Evolutionary conservation across 148 eudicot species (phyloP).

Genomic region (Polygonum maritimum): DNA sequence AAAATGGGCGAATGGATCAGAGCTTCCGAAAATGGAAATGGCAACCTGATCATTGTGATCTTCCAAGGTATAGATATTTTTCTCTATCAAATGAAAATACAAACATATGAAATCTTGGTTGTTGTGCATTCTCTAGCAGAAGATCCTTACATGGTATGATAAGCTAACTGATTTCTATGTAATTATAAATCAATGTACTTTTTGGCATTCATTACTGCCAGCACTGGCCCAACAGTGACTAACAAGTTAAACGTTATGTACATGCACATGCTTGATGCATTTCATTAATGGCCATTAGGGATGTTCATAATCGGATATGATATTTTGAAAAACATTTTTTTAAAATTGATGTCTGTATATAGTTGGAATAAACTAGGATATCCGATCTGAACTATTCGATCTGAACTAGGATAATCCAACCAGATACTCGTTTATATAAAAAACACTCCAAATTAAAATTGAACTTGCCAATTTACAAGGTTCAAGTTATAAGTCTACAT

Average conservation of each 20-base stretch:
- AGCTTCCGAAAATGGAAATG: slow-evolving; percentile 69
- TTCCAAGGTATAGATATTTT: slow-evolving; percentile 48
- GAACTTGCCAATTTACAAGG: too few relatives aligned
- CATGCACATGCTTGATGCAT: not conserved
- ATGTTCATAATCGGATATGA: too few relatives aligned
- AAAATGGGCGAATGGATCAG: slow-evolving; percentile 41
- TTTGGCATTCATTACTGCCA: not conserved
- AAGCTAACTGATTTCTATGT: not conserved
- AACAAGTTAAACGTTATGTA: not conserved
- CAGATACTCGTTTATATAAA: too few relatives aligned
- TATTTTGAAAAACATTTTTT: too few relatives aligned
- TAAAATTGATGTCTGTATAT: too few relatives aligned
- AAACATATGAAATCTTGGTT: not conserved
- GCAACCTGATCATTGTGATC: slow-evolving; percentile 49
- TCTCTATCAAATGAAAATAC: not conserved
- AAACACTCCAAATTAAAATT: too few relatives aligned
- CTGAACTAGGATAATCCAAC: too few relatives aligned
- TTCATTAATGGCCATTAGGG: too few relatives aligned
- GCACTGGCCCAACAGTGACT: not conserved
- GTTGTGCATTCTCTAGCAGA: not conserved
- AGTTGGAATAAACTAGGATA: too few relatives aligned
- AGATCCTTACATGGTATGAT: not conserved
- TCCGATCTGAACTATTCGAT: too few relatives aligned
- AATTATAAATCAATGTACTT: not conserved
- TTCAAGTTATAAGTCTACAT: too few relatives aligned